Evolutionary conservation across 2,329 filamentous ascomycete genomes (phyloP).

Genomic region (Trichoderma cornu-damae): DNA sequence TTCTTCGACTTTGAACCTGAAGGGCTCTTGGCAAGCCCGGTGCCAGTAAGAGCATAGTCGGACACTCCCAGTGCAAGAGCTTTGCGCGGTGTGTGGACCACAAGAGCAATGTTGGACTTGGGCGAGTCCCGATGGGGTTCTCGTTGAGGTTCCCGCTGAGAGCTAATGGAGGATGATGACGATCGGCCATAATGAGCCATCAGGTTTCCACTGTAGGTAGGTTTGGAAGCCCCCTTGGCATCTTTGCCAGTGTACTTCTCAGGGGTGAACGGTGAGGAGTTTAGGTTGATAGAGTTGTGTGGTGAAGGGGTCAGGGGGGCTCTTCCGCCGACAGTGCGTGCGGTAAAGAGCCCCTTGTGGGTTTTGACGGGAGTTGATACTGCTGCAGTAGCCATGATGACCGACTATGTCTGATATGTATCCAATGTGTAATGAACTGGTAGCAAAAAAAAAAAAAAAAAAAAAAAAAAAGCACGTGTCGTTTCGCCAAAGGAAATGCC

Average conservation of each 20-base stretch:
- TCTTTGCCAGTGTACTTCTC: conserved; percentile 53
- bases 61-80: conserved; percentile 84
- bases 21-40: conserved; percentile 62
- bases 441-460: too few species aligned
- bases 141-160: conserved; percentile 64
- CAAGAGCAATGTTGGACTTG: conserved; percentile 89
- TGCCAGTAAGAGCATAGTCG: conserved; percentile 85
- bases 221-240: conserved; percentile 55
- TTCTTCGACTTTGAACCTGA: conserved; percentile 54
- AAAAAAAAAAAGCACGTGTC: neutral
- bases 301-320: conserved; percentile 94
- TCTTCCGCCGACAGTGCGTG: conserved; percentile 87
- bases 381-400: conserved; percentile 71
- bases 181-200: conserved; percentile 72
- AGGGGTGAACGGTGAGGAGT: conserved; percentile 74
- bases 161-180: conserved; percentile 49
- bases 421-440: conserved; percentile 20
- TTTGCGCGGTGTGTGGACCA: conserved; percentile 70
- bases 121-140: conserved; percentile 71
- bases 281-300: conserved; percentile 54
- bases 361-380: conserved; percentile 93
- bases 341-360: conserved; percentile 86
- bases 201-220: conserved; percentile 75
- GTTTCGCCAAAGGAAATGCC: neutral
- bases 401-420: conserved; percentile 25